phyloP scores from a whole-genome alignment of 306 rosid species.

The Medicago truncatula region DNA sequence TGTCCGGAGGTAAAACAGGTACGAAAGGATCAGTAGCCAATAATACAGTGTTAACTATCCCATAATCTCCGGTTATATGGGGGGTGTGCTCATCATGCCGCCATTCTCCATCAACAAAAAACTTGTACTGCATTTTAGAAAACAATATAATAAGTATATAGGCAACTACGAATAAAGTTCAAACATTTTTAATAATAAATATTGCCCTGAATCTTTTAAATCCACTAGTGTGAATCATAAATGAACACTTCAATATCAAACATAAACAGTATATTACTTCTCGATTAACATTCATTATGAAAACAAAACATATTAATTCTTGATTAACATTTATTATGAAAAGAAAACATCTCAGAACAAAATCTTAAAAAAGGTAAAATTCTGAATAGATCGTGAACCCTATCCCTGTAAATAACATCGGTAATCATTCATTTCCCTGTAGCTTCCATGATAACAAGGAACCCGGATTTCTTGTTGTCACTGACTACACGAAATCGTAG shows the following conservation, averaged over 20 bases:
- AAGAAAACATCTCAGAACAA: too few relatives aligned
- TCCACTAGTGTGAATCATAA: background rate
- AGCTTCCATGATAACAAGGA: background rate
- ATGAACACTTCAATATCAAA: constrained; percentile 18
- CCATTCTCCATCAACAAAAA: constrained; percentile 98
- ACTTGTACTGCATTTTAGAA: constrained; percentile 83
- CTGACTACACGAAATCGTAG: too few relatives aligned
- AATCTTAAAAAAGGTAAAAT: constrained; percentile 1
- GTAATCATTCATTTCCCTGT: constrained; percentile 20
- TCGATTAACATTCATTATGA: constrained; percentile 13
- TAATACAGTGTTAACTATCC: constrained; percentile 81
- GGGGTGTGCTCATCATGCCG: constrained; percentile 88
- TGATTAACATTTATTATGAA: too few relatives aligned
- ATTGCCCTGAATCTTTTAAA: constrained; percentile 18
- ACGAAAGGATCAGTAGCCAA: constrained; percentile 73
- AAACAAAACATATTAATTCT: background rate
- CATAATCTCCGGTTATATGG: constrained; percentile 69
- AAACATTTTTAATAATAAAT: constrained; percentile 19
- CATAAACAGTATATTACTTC: background rate
- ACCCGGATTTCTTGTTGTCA: too few relatives aligned
- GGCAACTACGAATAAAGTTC: constrained; percentile 32
- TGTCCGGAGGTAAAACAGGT: constrained; percentile 59
- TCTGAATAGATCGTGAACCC: background rate
- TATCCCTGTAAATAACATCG: constrained; percentile 22
- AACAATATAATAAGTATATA: constrained; percentile 38